These are phyloP conservation scores for Butyriboletus appendiculatus DNA, from an alignment of 1,284 basidiomycete species.

Conservation along the genomic window DNA sequence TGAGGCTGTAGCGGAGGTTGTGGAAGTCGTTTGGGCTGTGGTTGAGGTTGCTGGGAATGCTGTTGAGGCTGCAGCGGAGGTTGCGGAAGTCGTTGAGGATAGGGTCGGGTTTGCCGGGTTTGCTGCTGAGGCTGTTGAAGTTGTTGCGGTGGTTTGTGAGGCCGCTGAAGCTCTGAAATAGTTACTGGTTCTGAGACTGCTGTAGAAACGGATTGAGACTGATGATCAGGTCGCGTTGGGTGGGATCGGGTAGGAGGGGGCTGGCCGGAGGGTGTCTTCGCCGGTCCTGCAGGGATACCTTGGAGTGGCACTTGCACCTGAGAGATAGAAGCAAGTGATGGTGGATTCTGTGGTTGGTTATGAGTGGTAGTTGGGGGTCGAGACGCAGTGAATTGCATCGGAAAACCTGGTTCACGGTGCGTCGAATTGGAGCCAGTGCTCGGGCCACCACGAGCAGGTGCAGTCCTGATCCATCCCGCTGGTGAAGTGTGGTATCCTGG, in stretches of 20 bases:
- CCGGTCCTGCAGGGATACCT: neutral
- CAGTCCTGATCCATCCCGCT: neutral
- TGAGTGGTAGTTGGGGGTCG: constrained; percentile 1
- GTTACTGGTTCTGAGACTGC: neutral
- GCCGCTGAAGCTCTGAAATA: neutral
- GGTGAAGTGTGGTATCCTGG: constrained; percentile 6
- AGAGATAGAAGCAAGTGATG: constrained; percentile 1
- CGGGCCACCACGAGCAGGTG: neutral
- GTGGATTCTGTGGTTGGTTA: constrained; percentile 2
- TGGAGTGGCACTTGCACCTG: constrained; percentile 12
- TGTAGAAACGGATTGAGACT: neutral
- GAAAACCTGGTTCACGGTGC: neutral
- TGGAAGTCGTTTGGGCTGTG: neutral
- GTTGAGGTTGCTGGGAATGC: neutral
- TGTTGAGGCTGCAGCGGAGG: constrained; percentile 2
- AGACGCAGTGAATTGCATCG: neutral
- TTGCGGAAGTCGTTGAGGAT: constrained; percentile 3
- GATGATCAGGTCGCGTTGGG: neutral
- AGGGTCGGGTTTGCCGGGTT: neutral
- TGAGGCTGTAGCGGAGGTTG: neutral
- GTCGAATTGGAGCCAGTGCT: neutral
- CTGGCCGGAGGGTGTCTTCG: neutral
- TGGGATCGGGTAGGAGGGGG: neutral
- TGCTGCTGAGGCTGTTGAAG: constrained; percentile 1
- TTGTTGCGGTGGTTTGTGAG: constrained; percentile 1